phyloP scores from a whole-genome alignment of 495 filamentous ascomycete species.

The Immersiella caudata region DNA sequence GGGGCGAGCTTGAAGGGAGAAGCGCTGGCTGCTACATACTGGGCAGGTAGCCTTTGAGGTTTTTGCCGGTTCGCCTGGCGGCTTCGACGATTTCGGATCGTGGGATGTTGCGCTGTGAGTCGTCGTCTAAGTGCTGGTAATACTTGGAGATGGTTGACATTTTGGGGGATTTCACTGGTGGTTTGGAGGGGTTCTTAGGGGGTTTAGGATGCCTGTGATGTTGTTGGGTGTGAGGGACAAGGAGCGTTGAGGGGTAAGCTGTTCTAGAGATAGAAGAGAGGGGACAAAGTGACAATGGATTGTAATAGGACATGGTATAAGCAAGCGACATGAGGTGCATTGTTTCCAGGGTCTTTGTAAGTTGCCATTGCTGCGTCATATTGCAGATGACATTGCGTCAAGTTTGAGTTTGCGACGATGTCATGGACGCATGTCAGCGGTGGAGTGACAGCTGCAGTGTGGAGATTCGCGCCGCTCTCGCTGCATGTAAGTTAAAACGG shows the following conservation, averaged over 20 bases:
- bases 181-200: not conserved
- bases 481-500: not conserved
- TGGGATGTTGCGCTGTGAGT: conserved; percentile 27
- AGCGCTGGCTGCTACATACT: conserved; percentile 23
- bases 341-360: not conserved
- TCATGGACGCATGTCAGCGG: not conserved
- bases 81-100: conserved; percentile 27
- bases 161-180: not conserved
- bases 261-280: not conserved
- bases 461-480: not conserved
- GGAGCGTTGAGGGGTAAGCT: not conserved
- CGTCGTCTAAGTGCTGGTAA: conserved; percentile 27
- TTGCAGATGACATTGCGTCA: not conserved
- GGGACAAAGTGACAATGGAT: not conserved
- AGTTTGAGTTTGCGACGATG: not conserved
- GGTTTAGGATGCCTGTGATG: too few relatives aligned
- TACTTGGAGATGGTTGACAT: conserved; percentile 23
- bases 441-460: not conserved
- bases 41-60: conserved; percentile 30
- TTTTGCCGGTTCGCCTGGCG: conserved; percentile 25
- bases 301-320: not conserved
- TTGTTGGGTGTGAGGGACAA: not conserved
- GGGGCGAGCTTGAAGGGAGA: not conserved
- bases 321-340: too few relatives aligned
- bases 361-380: not conserved